A percentile compares a stretch with the other conserved stretches of the same genome.
These are phyloP conservation scores for Apiospora sp. DNA, from an alignment of 2,329 filamentous ascomycete genomes.

Conservation along the genomic window DNA sequence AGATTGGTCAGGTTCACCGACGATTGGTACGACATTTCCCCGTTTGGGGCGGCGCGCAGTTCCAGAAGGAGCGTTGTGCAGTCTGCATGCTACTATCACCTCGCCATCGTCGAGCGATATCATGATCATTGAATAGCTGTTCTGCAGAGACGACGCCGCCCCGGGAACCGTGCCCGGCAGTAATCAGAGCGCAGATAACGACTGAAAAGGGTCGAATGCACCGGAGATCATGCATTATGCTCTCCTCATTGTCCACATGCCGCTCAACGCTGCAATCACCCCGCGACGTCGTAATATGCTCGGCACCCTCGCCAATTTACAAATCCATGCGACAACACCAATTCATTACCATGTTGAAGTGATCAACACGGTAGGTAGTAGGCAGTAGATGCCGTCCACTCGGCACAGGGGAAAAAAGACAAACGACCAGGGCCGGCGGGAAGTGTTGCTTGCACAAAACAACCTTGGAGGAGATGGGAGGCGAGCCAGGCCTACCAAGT, in stretches of 20 bases:
- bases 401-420: not conserved
- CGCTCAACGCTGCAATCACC: not conserved
- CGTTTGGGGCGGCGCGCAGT: not conserved
- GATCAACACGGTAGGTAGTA: not conserved
- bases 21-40: not conserved
- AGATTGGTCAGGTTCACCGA: conserved; percentile 23
- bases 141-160: not conserved
- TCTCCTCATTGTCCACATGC: conserved; percentile 8
- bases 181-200: not conserved
- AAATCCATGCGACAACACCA: not conserved
- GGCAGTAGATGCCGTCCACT: not conserved
- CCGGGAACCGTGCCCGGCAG: not conserved
- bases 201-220: not conserved
- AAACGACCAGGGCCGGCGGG: not conserved
- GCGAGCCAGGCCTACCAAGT: conserved; percentile 6
- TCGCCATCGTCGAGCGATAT: conserved; percentile 12
- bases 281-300: not conserved
- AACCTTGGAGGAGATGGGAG: conserved; percentile 1
- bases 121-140: conserved; percentile 4
- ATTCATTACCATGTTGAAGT: not conserved
- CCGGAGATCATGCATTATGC: conserved; percentile 12
- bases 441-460: not conserved
- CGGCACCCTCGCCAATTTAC: not conserved
- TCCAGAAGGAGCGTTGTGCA: conserved; percentile 20
- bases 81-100: conserved; percentile 16